These are phyloP conservation scores for Clonostachys chloroleuca DNA, from an alignment of 2,329 filamentous ascomycete species.

Conservation along the genomic window DNA sequence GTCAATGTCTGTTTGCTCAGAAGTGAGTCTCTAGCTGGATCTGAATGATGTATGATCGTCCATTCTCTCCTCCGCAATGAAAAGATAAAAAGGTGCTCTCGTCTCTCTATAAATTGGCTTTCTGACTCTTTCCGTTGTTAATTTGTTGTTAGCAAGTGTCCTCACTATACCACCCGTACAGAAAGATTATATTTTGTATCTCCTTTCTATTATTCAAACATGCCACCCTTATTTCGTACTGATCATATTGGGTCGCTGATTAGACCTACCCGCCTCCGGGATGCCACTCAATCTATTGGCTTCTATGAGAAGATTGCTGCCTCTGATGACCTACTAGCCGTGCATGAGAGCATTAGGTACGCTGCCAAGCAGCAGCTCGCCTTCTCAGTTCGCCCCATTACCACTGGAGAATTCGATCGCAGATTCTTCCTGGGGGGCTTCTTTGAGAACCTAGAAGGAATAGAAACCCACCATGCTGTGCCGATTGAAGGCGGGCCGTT, in stretches of 20 bases:
- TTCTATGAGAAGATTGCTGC: constrained; percentile 29
- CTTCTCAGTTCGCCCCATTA: constrained; percentile 58
- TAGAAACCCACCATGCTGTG: constrained; percentile 24
- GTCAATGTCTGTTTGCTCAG: no score
- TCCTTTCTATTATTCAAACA: no score
- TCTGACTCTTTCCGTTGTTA: no score
- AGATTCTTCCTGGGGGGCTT: constrained; percentile 45
- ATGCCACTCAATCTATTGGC: constrained; percentile 26
- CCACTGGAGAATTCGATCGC: constrained; percentile 64
- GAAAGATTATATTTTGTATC: no score
- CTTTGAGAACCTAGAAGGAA: constrained; percentile 39
- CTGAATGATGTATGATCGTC: no score
- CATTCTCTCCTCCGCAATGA: no score
- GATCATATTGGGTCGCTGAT: constrained; percentile 71
- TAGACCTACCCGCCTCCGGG: constrained; percentile 51
- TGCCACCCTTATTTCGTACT: constrained; percentile 47
- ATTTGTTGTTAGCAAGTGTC: no score
- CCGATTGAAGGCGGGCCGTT: no score
- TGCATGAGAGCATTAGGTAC: constrained; percentile 60
- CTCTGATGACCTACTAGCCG: constrained; percentile 38
- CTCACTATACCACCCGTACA: no score
- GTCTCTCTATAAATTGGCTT: no score
- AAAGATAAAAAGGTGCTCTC: no score
- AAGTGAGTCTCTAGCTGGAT: no score
- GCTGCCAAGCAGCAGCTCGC: constrained; percentile 62